These are phyloP conservation scores for Skeletonema marinoi DNA, from an alignment of 108 stramenopile genomes.

Conservation along the genomic window DNA sequence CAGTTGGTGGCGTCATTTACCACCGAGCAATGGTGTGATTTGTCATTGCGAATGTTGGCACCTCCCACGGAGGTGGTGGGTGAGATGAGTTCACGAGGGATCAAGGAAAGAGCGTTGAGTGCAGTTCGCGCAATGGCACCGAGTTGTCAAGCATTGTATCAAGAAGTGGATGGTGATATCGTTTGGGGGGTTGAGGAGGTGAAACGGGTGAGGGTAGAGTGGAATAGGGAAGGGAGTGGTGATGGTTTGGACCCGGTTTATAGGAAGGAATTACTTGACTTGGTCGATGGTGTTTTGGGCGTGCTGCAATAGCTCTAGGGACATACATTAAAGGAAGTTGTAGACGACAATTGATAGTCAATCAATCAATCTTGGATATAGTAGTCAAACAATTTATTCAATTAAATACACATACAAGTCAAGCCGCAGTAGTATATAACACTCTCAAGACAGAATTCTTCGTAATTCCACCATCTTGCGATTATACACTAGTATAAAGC, in stretches of 20 bases:
- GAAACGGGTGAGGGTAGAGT: constrained; percentile 23
- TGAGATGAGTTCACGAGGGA: constrained; percentile 2
- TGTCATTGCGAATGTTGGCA: constrained; percentile 36
- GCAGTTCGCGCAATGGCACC: constrained; percentile 54
- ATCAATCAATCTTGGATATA: neutral
- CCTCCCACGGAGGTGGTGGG: constrained; percentile 30
- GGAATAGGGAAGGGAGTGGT: constrained; percentile 44
- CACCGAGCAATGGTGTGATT: constrained; percentile 53
- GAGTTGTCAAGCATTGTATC: constrained; percentile 42
- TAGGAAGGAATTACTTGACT: constrained; percentile 36
- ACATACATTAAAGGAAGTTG: too few species aligned
- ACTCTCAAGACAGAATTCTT: too few species aligned
- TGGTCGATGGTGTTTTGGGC: constrained; percentile 34
- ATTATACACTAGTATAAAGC: too few species aligned
- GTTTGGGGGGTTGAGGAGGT: constrained; percentile 35
- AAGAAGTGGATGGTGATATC: neutral
- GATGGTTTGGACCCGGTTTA: constrained; percentile 45
- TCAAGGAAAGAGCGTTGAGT: constrained; percentile 51
- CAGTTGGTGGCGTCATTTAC: constrained; percentile 52
- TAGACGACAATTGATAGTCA: too few species aligned
- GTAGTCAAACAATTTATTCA: neutral
- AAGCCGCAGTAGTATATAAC: too few species aligned
- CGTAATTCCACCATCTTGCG: too few species aligned
- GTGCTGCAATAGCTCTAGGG: neutral
- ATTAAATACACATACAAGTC: too few species aligned